A percentile compares a stretch with the other conserved stretches of the same genome.
These are phyloP conservation scores for Pyricularia pennisetigena DNA, from an alignment of 2,329 filamentous ascomycete species.

Conservation along the genomic window DNA sequence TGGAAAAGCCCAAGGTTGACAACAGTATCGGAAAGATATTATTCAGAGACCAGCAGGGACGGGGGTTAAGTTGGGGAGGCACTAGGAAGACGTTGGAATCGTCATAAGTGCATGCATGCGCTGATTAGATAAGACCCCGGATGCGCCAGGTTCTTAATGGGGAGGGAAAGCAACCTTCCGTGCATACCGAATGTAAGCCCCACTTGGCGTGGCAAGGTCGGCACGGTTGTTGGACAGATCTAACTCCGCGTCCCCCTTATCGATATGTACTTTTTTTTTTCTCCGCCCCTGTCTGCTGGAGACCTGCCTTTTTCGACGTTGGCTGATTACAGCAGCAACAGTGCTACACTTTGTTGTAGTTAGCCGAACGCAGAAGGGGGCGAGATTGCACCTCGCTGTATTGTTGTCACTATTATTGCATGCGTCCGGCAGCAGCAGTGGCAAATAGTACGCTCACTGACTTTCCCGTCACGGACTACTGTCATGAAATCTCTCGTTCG, in stretches of 20 bases:
- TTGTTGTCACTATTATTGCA: background rate
- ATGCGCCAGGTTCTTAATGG: background rate
- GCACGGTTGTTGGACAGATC: background rate
- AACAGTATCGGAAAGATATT: background rate
- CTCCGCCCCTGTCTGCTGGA: too few relatives aligned
- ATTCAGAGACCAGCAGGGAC: background rate
- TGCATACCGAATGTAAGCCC: background rate
- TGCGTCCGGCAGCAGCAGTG: background rate
- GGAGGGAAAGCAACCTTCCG: background rate
- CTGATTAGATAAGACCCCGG: background rate
- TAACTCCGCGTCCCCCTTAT: background rate
- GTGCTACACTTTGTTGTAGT: background rate
- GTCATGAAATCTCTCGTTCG: conserved; percentile 3
- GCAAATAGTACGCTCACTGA: background rate
- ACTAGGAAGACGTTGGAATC: background rate
- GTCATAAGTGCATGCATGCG: background rate
- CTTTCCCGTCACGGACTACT: background rate
- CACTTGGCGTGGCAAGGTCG: background rate
- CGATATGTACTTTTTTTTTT: background rate
- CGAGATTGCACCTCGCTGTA: background rate
- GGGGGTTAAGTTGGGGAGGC: background rate
- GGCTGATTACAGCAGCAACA: background rate
- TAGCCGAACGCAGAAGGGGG: background rate
- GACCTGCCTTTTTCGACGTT: background rate
- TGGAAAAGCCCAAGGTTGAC: background rate